A percentile compares a stretch with the other conserved stretches of the same genome.
Conservation (phyloP, 768 basidiomycete genomes). For the Lyophyllum atratum region DNA sequence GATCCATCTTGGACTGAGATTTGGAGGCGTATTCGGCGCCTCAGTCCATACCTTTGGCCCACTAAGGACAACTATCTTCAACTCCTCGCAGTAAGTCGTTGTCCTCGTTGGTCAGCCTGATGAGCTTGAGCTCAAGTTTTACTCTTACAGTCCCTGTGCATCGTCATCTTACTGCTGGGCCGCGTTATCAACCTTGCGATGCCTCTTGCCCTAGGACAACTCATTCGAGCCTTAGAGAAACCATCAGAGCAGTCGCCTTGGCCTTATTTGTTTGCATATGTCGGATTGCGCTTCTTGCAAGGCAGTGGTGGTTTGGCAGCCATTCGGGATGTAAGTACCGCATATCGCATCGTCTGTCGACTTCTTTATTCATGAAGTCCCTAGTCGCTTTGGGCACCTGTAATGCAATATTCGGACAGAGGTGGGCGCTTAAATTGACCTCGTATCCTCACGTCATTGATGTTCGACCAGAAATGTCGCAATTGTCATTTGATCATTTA, state of each 20-base stretch:
- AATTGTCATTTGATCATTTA: conserved; percentile 83
- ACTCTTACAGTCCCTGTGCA: conserved; percentile 56
- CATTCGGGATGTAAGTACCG: conserved; percentile 54
- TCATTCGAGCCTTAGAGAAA: conserved; percentile 61
- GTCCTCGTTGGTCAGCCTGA: conserved; percentile 4
- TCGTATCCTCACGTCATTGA: conserved; percentile 1
- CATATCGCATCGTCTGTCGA: not conserved
- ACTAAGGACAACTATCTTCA: conserved; percentile 66
- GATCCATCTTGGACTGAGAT: conserved; percentile 77
- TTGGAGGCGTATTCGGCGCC: conserved; percentile 59
- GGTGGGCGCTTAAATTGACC: conserved; percentile 29
- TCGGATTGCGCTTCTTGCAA: conserved; percentile 70
- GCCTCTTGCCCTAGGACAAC: conserved; percentile 68
- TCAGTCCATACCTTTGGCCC: conserved; percentile 88
- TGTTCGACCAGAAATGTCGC: conserved; percentile 68
- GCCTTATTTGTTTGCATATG: conserved; percentile 70
- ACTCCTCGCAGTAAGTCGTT: conserved; percentile 56
- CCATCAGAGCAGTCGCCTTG: conserved; percentile 54
- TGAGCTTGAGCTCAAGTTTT: not conserved
- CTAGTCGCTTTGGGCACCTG: conserved; percentile 79
- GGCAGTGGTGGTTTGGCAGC: conserved; percentile 76
- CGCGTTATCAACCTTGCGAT: conserved; percentile 76
- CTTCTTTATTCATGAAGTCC: not conserved
- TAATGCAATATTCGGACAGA: conserved; percentile 87
- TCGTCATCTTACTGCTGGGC: conserved; percentile 68